phyloP scores from a whole-genome alignment of 768 basidiomycete species.

The Pholiota molesta region DNA sequence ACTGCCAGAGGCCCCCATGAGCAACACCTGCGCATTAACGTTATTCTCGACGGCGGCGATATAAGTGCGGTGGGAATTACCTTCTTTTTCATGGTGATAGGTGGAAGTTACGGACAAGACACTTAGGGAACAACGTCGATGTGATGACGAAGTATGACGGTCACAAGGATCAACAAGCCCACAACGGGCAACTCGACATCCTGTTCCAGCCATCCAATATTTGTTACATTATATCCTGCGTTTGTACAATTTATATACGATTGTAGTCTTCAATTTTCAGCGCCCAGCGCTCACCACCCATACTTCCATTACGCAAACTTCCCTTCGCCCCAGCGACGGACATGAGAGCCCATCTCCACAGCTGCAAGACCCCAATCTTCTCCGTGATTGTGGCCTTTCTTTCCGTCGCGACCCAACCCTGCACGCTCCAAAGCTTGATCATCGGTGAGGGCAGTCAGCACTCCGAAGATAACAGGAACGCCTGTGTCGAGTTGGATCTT shows the following conservation, averaged over 20 bases:
- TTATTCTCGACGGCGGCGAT: slow-evolving; percentile 22
- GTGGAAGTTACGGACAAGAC: slow-evolving; percentile 1
- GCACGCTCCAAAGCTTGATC: slow-evolving; percentile 95
- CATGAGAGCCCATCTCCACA: slow-evolving; percentile 85
- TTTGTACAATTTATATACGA: neutral
- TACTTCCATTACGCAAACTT: slow-evolving; percentile 46
- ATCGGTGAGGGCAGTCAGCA: slow-evolving; percentile 89
- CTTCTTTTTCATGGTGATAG: slow-evolving; percentile 63
- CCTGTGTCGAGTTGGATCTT: slow-evolving; percentile 91
- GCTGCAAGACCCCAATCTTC: slow-evolving; percentile 98
- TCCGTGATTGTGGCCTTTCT: slow-evolving; percentile 94
- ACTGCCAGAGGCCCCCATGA: slow-evolving; percentile 97
- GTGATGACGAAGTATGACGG: slow-evolving; percentile 17
- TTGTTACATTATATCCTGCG: neutral
- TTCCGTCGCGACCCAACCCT: slow-evolving; percentile 72
- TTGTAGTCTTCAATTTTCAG: slow-evolving; percentile 11
- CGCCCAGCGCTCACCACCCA: slow-evolving; percentile 7
- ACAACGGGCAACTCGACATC: slow-evolving; percentile 4
- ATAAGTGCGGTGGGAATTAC: slow-evolving; percentile 33
- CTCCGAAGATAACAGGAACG: slow-evolving; percentile 94
- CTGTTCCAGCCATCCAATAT: neutral
- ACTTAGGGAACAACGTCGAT: neutral
- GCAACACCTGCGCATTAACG: slow-evolving; percentile 67
- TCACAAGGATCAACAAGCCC: neutral
- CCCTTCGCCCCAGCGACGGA: slow-evolving; percentile 70